Percentiles rank a stretch among this genome's conserved stretches.
These are phyloP conservation scores for Penicillium hordei DNA, from an alignment of 2,329 filamentous ascomycete species.

Conservation along the genomic window DNA sequence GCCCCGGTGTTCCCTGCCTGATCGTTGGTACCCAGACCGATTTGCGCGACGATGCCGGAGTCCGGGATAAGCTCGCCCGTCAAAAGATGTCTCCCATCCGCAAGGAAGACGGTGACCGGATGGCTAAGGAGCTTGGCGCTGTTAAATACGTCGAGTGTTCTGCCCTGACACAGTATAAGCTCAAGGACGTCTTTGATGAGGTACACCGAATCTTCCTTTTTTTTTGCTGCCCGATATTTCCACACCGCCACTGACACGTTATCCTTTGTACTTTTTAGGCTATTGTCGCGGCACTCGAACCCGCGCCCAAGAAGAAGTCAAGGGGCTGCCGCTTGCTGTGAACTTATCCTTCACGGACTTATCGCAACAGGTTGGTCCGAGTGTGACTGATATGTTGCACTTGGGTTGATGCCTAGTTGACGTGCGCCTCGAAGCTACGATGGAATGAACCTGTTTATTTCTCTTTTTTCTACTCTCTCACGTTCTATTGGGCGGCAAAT, in stretches of 20 bases:
- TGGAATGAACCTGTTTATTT: conserved; percentile 30
- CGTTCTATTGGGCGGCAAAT: conserved; percentile 16
- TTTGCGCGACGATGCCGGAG: conserved; percentile 82
- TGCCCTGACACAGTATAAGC: conserved; percentile 93
- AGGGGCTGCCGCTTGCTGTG: conserved; percentile 68
- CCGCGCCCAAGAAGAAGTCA: conserved; percentile 75
- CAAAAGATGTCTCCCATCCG: conserved; percentile 94
- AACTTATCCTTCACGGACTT: conserved; percentile 19
- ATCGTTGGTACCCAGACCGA: conserved; percentile 98
- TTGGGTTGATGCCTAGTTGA: conserved; percentile 13
- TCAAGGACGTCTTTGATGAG: conserved; percentile 99
- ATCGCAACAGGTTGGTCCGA: conserved; percentile 17
- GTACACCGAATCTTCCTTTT: conserved; percentile 50
- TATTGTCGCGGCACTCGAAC: conserved; percentile 92
- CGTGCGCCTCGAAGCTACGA: conserved; percentile 21
- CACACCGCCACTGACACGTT: conserved; percentile 8
- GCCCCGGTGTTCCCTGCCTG: conserved; percentile 93
- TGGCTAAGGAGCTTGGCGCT: conserved; percentile 95
- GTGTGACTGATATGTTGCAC: conserved; percentile 3
- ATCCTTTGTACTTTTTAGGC: conserved; percentile 57
- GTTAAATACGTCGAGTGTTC: conserved; percentile 99
- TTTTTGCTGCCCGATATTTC: background rate
- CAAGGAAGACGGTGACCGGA: conserved; percentile 89
- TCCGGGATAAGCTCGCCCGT: conserved; percentile 87
- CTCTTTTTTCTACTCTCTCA: conserved; percentile 16